phyloP scores from a whole-genome alignment of 1,139 yeast genomes.

The Petasospora fabianii region DNA sequence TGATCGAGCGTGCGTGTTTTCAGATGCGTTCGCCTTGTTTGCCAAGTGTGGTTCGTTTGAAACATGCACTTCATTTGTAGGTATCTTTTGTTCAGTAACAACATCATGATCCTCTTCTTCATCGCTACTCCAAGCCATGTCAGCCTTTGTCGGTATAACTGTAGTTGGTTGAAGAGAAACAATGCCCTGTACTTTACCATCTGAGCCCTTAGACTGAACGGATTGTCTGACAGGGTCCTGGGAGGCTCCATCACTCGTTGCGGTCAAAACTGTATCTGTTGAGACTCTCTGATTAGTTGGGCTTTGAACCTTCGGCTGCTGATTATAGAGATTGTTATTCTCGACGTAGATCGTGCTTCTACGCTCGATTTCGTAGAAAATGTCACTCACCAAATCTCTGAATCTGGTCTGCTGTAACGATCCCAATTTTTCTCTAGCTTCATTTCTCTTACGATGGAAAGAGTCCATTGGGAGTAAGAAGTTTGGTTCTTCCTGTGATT shows the following conservation, averaged over 20 bases:
- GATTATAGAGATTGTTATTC: neutral
- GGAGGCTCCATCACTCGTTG: neutral
- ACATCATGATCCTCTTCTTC: constrained; percentile 47
- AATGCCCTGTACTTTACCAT: constrained; percentile 14
- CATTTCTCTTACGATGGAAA: constrained; percentile 92
- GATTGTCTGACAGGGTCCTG: neutral
- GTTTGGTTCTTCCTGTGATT: constrained; percentile 51
- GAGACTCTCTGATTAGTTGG: constrained; percentile 5
- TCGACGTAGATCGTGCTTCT: constrained; percentile 39
- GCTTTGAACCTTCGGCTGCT: neutral
- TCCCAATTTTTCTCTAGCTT: constrained; percentile 90
- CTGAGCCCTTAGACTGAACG: constrained; percentile 6
- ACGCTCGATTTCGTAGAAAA: constrained; percentile 80
- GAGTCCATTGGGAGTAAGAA: constrained; percentile 64
- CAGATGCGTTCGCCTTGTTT: neutral
- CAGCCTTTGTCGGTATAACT: constrained; percentile 73
- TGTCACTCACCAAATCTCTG: constrained; percentile 88
- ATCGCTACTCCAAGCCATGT: constrained; percentile 78
- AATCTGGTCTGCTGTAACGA: constrained; percentile 79
- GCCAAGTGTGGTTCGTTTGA: too few relatives aligned
- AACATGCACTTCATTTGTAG: too few relatives aligned
- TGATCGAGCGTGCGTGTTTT: constrained; percentile 4
- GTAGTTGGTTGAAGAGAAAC: constrained; percentile 51
- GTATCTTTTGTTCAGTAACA: neutral
- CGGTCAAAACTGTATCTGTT: constrained; percentile 7